Evolutionary conservation across 1,139 yeast genomes (phyloP), one percentile per base, ranked within the genome.

Genomic region (Arxiozyma bovina): DNA sequence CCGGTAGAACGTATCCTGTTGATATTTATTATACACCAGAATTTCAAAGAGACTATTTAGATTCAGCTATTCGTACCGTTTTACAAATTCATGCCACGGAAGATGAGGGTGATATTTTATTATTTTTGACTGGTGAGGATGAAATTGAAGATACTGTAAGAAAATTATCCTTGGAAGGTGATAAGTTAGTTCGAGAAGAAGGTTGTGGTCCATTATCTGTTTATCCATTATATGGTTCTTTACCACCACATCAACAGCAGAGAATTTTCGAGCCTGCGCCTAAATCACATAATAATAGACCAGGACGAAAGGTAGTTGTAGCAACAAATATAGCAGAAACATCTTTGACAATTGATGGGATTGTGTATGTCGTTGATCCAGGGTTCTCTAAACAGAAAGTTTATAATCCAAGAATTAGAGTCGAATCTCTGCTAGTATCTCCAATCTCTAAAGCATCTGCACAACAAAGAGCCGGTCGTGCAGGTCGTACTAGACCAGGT

Each of bases 401-500:
- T 54, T 93, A 91, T 74, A 93, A 93, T 70, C 99, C 99, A 50
- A 81, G 98, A 71, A 88, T 91, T 60, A 80, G 99, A 71, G 97
- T 93, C 25, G 98, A 93, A 70, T 90, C 97, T 0, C 77, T 93
- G 63, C 77, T 93, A 54, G 98, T 93, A 7, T 88, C 96, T 9
- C 99, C 99, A 49, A 91, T 93, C 60, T 91, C 98, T 18, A 93
- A 90, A 72, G 99, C 99, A 0, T 84, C 95, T 53, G 96, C 99
- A 1, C 97, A 91, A 72, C 99, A 93, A 73, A 82, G 99, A 74
- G 98, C 99, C 40, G 99, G 99, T 80, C 90, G 99, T 81, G 99
- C 99, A 55, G 99, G 99, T 77, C 94, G 99, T 81, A 93, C 99
- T 6, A 81, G 96, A 67, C 98, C 99, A 9, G 99, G 99, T 69